Conservation (phyloP, 305 asterid species). For the Solanum hybrid region DNA sequence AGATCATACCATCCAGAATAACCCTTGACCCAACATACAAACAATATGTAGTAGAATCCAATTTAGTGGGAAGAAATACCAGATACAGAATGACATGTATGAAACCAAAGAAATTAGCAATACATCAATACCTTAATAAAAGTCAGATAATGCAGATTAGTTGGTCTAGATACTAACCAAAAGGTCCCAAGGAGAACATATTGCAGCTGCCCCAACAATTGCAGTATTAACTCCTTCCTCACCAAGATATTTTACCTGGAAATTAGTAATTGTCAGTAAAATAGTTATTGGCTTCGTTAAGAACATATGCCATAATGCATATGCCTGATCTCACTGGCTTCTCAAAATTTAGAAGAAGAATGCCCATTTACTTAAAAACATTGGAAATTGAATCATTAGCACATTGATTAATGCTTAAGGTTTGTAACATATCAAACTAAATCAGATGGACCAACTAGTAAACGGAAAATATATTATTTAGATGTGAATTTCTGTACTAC, state of each 20-base stretch:
- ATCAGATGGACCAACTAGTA: not conserved
- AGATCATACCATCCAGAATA: not conserved
- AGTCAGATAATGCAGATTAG: not conserved
- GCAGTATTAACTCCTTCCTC: conserved; percentile 69
- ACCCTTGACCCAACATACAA: not conserved
- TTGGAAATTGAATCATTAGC: not conserved
- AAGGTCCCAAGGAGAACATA: conserved; percentile 96
- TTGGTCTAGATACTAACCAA: conserved; percentile 42
- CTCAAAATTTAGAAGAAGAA: not conserved
- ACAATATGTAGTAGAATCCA: not conserved
- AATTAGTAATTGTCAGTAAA: not conserved
- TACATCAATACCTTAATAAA: not conserved
- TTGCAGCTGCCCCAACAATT: conserved; percentile 78
- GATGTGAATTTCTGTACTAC: not conserved
- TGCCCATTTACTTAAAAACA: not conserved
- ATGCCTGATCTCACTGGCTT: not conserved
- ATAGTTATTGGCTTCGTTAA: not conserved
- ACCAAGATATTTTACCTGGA: conserved; percentile 83
- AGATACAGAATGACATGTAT: not conserved
- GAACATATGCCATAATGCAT: not conserved
- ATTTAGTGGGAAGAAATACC: not conserved
- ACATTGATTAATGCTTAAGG: not conserved
- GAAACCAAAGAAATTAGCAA: not conserved
- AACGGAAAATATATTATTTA: not conserved
- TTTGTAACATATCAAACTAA: not conserved